These are phyloP conservation scores for Macrolepiota dolichaula DNA, from an alignment of 768 basidiomycete species.

Conservation along the genomic window DNA sequence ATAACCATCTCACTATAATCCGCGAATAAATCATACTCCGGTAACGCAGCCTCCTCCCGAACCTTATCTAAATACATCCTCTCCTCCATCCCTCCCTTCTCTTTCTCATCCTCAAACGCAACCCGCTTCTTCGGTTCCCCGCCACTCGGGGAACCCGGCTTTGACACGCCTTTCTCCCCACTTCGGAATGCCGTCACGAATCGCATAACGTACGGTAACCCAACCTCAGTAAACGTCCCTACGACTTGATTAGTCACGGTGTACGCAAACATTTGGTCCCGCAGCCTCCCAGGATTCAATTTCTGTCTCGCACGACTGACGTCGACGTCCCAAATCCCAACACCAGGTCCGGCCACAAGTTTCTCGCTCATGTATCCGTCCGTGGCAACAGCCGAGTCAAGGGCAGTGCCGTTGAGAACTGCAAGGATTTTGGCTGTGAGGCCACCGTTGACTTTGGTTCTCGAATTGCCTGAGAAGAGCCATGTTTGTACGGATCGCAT, in stretches of 20 bases:
- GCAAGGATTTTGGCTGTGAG: conserved; percentile 20
- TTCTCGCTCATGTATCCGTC: conserved; percentile 12
- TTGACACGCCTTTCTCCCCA: conserved; percentile 10
- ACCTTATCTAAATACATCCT: conserved; percentile 77
- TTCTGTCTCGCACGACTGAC: conserved; percentile 48
- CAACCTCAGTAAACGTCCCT: conserved; percentile 75
- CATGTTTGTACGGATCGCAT: conserved; percentile 56
- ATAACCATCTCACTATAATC: conserved; percentile 98
- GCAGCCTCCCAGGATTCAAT: conserved; percentile 65
- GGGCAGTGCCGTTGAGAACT: conserved; percentile 27
- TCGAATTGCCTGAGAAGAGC: conserved; percentile 31
- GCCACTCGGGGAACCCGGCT: conserved; percentile 17
- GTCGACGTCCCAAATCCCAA: conserved; percentile 51
- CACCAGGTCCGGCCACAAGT: conserved; percentile 10
- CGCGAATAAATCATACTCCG: conserved; percentile 75
- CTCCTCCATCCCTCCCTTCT: conserved; percentile 59
- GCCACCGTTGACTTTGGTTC: conserved; percentile 13
- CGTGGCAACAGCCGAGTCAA: conserved; percentile 10
- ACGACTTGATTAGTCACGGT: conserved; percentile 86
- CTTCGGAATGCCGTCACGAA: conserved; percentile 41
- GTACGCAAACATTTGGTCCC: conserved; percentile 92
- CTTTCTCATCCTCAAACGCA: conserved; percentile 67
- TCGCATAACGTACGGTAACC: conserved; percentile 74
- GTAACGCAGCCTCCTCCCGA: conserved; percentile 71
- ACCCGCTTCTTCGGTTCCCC: conserved; percentile 62